Conservation (phyloP, 495 filamentous ascomycete species). For the Xylaria castorea region DNA sequence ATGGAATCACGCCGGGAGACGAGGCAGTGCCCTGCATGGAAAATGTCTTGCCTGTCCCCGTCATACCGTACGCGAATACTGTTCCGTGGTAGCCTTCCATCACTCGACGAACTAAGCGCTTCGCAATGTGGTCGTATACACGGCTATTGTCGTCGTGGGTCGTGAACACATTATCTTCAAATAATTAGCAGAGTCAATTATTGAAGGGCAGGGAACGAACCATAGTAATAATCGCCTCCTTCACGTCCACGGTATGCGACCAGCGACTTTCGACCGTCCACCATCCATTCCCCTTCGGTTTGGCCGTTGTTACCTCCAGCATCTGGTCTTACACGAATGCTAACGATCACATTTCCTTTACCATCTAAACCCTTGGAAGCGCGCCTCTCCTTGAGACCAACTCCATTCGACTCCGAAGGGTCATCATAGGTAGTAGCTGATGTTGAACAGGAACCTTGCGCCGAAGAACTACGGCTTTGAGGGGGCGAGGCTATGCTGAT, state of each 20-base stretch:
- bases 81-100: slow-evolving; percentile 99
- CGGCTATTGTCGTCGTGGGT: slow-evolving; percentile 89
- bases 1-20: slow-evolving; percentile 94
- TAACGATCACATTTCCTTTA: slow-evolving; percentile 96
- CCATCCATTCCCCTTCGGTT: slow-evolving; percentile 80
- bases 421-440: slow-evolving; percentile 89
- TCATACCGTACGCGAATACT: slow-evolving; percentile 99
- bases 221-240: slow-evolving; percentile 91
- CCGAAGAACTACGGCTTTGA: slow-evolving; percentile 87
- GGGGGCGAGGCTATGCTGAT: slow-evolving; percentile 78
- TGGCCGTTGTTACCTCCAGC: slow-evolving; percentile 63
- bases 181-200: slow-evolving; percentile 27
- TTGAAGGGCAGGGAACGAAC: slow-evolving; percentile 54
- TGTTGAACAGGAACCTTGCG: slow-evolving; percentile 88
- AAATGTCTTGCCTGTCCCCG: slow-evolving; percentile 97
- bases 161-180: slow-evolving; percentile 90
- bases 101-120: slow-evolving; percentile 90
- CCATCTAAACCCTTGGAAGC: slow-evolving; percentile 62
- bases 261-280: slow-evolving; percentile 82
- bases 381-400: slow-evolving; percentile 49
- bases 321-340: slow-evolving; percentile 91
- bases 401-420: slow-evolving; percentile 55
- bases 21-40: slow-evolving; percentile 98
- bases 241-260: slow-evolving; percentile 87
- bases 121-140: slow-evolving; percentile 92